Base-by-base conservation (phyloP, 208 protist species). In the Angomonas deanei region DNA sequence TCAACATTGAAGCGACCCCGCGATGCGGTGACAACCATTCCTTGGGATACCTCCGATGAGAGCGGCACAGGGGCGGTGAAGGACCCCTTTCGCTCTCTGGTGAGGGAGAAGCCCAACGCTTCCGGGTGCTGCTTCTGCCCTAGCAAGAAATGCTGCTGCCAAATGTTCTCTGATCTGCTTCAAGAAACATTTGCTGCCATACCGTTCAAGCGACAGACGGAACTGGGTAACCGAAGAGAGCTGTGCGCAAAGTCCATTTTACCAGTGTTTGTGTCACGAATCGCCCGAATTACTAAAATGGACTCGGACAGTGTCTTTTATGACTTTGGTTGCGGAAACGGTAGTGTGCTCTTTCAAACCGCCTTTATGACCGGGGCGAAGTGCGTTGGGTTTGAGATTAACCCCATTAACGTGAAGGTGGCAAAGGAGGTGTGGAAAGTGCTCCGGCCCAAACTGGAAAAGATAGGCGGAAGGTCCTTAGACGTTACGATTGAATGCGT, bases 201-300 rank as follows among this genome's bases (percentile, higher is more conserved):
- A 3, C 31, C 76, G 0, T 11, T 70, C 3, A 83, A 84, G 57
- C 68, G 89, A 5, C 66, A 86, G 53, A 76, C 77, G 27, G 60
- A 80, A 64, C 49, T 38, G 5, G 57, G 33, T n/a, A 66, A 82
- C 19, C 57, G 66, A 30, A 64, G 82, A 0, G 84, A 91, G 6
- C 66, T 92, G n/a, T 93, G 86, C 49, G 84, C 89, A 27, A 96
- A 96, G 72, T 96, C 89, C 1, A 75, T 96, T 60, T 48, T 96
- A 33, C 82, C 89, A 21, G 64, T 60, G 0, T 96, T 96, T 60
- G 84, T 96, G 13, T 62, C 84, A 0, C 73, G 89, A 2, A 47
- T 93, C 15, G 42, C 86, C 10, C 69, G 76, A 15, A 47, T 88
- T 8, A 67, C 80, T 0, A 61, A 66, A 1, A 61, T 91, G 21